Percentiles rank a stretch among this genome's conserved stretches.
Evolutionary conservation across 1,284 basidiomycete species (phyloP).

Genomic region (Coriolopsis trogii): DNA sequence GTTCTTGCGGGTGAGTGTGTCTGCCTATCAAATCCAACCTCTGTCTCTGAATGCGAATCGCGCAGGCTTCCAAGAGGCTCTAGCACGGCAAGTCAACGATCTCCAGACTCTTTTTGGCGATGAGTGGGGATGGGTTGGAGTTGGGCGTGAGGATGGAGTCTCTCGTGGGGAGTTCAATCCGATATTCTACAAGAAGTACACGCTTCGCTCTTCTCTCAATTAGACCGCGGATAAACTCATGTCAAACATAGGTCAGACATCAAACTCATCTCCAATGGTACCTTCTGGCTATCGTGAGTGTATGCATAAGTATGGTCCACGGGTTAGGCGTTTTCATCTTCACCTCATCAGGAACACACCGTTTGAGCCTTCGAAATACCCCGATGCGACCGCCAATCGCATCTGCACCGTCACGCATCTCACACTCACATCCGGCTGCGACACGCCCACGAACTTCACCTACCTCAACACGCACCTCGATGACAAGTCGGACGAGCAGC

Average conservation of each 20-base stretch:
- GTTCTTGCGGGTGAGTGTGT: conserved; percentile 41
- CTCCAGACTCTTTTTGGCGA: conserved; percentile 55
- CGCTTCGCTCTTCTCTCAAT: background rate
- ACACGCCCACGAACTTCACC: conserved; percentile 36
- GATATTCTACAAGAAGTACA: conserved; percentile 62
- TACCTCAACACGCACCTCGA: conserved; percentile 59
- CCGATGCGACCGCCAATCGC: conserved; percentile 54
- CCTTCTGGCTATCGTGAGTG: conserved; percentile 65
- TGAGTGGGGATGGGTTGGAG: conserved; percentile 61
- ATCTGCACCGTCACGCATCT: conserved; percentile 54
- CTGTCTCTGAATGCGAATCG: background rate
- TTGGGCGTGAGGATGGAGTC: conserved; percentile 64
- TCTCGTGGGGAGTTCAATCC: conserved; percentile 63
- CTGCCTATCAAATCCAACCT: background rate
- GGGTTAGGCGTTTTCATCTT: no score
- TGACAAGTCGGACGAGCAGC: conserved; percentile 55
- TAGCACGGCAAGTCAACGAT: conserved; percentile 61
- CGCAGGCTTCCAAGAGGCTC: conserved; percentile 65
- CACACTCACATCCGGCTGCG: conserved; percentile 26
- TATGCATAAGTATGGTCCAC: no score
- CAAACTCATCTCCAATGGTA: conserved; percentile 46
- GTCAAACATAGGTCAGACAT: conserved; percentile 39
- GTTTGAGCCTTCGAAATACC: conserved; percentile 52
- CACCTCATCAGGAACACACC: no score
- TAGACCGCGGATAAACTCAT: background rate